Evolutionary conservation across 202 grass and related monocot genomes (phyloP).

Genomic region (Elaeis oleifera): DNA sequence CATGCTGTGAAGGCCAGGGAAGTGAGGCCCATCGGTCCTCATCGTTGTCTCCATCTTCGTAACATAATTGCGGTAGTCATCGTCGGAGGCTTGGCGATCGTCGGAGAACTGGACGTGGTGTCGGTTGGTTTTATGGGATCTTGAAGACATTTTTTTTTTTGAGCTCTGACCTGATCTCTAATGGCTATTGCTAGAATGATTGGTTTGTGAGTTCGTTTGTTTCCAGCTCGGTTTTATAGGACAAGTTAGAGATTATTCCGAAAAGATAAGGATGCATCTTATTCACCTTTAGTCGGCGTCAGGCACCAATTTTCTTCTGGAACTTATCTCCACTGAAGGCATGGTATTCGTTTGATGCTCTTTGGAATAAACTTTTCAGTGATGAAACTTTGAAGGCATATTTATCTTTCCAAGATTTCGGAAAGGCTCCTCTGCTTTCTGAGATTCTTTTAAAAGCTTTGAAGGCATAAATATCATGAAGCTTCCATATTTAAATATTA

Average conservation of each 20-base stretch:
- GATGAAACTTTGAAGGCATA: no score
- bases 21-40: conserved; percentile 4
- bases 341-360: no score
- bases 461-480: no score
- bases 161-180: conserved; percentile 8
- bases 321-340: no score
- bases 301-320: neutral
- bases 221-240: conserved; percentile 43
- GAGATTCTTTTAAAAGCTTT: no score
- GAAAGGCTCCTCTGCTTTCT: no score
- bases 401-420: no score
- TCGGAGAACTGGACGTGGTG: conserved; percentile 35
- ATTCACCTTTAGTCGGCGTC: conserved; percentile 22
- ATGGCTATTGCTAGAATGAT: conserved; percentile 6
- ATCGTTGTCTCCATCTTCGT: conserved; percentile 18
- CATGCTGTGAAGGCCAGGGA: conserved; percentile 13
- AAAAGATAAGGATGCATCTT: conserved; percentile 30
- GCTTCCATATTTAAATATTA: no score
- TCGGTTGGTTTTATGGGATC: conserved; percentile 8
- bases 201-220: conserved; percentile 17
- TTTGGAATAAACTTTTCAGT: no score
- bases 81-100: conserved; percentile 9
- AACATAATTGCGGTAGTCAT: conserved; percentile 15
- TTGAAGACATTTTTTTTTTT: conserved; percentile 19
- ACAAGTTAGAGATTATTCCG: conserved; percentile 9